Conservation (phyloP, 495 filamentous ascomycete species). For the Penicillium chermesinum region DNA sequence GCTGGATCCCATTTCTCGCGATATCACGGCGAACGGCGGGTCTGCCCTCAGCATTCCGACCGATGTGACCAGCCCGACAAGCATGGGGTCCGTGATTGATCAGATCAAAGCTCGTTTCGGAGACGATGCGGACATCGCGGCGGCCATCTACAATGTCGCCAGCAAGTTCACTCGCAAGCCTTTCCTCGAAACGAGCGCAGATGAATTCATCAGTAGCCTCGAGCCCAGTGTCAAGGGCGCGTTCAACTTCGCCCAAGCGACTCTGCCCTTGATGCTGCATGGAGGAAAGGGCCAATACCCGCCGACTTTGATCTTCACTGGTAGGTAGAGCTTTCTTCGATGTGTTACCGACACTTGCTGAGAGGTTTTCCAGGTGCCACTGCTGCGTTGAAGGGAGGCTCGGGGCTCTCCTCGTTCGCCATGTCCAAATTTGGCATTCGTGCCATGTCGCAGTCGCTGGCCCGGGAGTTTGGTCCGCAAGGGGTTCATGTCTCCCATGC, state of each 20-base stretch:
- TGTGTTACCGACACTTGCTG: neutral
- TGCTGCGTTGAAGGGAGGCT: constrained; percentile 59
- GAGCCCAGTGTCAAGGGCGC: constrained; percentile 48
- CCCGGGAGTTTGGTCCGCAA: constrained; percentile 70
- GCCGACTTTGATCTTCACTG: constrained; percentile 66
- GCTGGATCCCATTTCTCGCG: constrained; percentile 52
- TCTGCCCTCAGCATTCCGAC: constrained; percentile 60
- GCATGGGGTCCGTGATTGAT: constrained; percentile 51
- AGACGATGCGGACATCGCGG: constrained; percentile 42
- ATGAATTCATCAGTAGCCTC: constrained; percentile 51
- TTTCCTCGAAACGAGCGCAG: constrained; percentile 56
- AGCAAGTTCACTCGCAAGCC: constrained; percentile 55
- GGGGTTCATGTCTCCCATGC: constrained; percentile 73
- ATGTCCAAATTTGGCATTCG: constrained; percentile 66
- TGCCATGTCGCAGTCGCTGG: constrained; percentile 62
- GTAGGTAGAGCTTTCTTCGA: constrained; percentile 1
- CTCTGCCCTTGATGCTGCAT: constrained; percentile 55
- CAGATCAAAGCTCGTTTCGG: constrained; percentile 50
- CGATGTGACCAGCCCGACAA: constrained; percentile 51
- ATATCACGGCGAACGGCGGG: constrained; percentile 57
- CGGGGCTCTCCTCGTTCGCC: constrained; percentile 57
- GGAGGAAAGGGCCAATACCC: constrained; percentile 44
- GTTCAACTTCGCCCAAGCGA: constrained; percentile 63
- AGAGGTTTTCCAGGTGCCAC: constrained; percentile 50
- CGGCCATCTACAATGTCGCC: constrained; percentile 67